Percentiles rank a stretch among this genome's conserved stretches.
Evolutionary conservation across 2,329 filamentous ascomycete genomes (phyloP).

Genomic region (Furcasterigmium furcatum): DNA sequence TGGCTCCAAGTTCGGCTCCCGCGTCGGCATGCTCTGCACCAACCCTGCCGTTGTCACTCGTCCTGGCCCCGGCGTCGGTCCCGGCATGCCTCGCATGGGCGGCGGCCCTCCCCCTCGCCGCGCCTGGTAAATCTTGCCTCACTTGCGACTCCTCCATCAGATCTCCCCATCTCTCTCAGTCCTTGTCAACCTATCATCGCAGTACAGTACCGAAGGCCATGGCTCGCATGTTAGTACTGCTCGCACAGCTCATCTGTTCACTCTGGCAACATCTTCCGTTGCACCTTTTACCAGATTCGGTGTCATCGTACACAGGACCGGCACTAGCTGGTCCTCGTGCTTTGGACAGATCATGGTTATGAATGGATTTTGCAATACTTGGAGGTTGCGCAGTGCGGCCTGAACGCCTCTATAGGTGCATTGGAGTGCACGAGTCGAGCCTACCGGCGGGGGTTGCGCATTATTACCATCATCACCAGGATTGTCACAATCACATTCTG

Average conservation of each 20-base stretch:
- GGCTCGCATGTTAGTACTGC: neutral
- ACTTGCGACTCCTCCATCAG: neutral
- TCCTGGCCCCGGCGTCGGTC: conserved; percentile 77
- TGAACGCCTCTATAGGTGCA: conserved; percentile 2
- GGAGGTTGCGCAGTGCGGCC: conserved; percentile 7
- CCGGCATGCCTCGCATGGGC: conserved; percentile 57
- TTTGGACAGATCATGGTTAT: conserved; percentile 63
- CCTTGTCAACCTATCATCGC: conserved; percentile 17
- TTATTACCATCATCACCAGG: neutral
- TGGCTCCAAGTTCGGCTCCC: conserved; percentile 96
- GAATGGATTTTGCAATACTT: conserved; percentile 54
- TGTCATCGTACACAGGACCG: conserved; percentile 54
- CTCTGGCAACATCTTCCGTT: conserved; percentile 47
- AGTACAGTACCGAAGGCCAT: neutral
- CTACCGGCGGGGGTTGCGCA: conserved; percentile 1
- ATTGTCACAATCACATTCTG: neutral
- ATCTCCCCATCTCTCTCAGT: neutral
- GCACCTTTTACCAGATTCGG: conserved; percentile 52
- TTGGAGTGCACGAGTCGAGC: conserved; percentile 7
- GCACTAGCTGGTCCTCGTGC: conserved; percentile 46
- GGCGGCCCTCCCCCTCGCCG: conserved; percentile 46
- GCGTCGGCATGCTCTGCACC: conserved; percentile 97
- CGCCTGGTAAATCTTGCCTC: conserved; percentile 46
- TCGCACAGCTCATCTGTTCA: conserved; percentile 36
- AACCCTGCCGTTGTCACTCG: conserved; percentile 88